Conservation (phyloP, 23 red algal species). For the Pyropia yezoensis region DNA sequence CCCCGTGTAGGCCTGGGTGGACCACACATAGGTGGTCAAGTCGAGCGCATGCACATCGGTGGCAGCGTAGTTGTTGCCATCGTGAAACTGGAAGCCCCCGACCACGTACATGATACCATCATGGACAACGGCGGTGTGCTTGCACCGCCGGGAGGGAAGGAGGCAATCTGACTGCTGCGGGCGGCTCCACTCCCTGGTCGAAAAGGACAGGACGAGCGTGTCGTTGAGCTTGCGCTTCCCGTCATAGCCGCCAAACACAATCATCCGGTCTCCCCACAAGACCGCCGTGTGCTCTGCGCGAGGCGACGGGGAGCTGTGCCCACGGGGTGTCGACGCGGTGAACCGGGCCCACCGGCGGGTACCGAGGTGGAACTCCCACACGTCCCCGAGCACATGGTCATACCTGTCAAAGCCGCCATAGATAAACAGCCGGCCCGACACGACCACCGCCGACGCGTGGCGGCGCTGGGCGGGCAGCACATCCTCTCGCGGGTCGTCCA, state of each 20-base stretch:
- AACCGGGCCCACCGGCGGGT: conserved; percentile 13
- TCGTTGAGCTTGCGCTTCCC: conserved; percentile 87
- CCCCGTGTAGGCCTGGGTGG: conserved; percentile 29
- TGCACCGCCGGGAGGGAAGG: conserved; percentile 83
- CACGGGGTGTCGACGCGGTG: background rate
- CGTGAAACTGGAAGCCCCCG: conserved; percentile 89
- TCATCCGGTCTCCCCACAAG: conserved; percentile 59
- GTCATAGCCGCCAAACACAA: conserved; percentile 97
- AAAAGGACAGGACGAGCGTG: conserved; percentile 58
- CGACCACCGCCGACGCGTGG: conserved; percentile 66
- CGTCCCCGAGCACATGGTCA: conserved; percentile 72
- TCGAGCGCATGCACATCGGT: conserved; percentile 85
- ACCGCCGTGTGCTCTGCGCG: conserved; percentile 93
- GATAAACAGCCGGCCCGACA: conserved; percentile 44
- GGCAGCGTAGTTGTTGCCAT: conserved; percentile 76
- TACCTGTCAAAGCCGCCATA: conserved; percentile 84
- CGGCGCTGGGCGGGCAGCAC: conserved; percentile 31
- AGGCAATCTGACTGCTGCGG: conserved; percentile 13
- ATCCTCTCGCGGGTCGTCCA: background rate
- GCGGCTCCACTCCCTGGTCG: conserved; percentile 35
- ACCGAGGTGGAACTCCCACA: conserved; percentile 77
- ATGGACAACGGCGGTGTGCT: conserved; percentile 88
- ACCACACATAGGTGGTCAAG: conserved; percentile 58
- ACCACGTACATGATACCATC: conserved; percentile 72
- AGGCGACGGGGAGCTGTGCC: conserved; percentile 4